These are phyloP conservation scores for Sophora flavescens DNA, from an alignment of 306 rosid species.

Conservation along the genomic window DNA sequence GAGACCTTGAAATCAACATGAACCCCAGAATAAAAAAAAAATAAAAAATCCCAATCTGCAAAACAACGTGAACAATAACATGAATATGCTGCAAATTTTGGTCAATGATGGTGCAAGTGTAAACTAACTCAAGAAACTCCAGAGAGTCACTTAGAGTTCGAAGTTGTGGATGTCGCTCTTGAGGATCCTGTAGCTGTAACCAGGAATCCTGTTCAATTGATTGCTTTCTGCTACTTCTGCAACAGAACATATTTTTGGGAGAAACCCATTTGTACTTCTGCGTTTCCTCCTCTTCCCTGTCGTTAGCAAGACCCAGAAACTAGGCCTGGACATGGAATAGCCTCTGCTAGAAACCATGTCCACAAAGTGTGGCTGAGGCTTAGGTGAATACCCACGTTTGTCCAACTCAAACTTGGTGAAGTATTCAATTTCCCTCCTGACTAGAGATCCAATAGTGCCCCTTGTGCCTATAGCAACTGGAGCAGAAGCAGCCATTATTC, in stretches of 20 bases:
- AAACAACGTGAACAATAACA: constrained; percentile 39
- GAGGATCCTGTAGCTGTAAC: constrained; percentile 72
- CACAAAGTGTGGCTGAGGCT: constrained; percentile 48
- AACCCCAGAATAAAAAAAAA: background rate
- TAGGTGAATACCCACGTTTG: constrained; percentile 49
- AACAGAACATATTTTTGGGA: constrained; percentile 65
- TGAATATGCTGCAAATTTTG: constrained; percentile 24
- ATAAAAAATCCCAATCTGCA: background rate
- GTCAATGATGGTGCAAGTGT: constrained; percentile 16
- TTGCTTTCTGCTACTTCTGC: constrained; percentile 59
- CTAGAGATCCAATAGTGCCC: constrained; percentile 84
- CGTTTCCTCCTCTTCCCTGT: constrained; percentile 74
- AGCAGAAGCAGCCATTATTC: constrained; percentile 66
- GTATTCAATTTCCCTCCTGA: constrained; percentile 79
- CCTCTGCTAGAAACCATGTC: constrained; percentile 32
- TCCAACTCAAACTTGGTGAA: constrained; percentile 74
- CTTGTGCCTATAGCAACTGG: constrained; percentile 83
- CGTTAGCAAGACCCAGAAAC: constrained; percentile 66
- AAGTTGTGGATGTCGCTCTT: constrained; percentile 58
- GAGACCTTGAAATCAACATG: constrained; percentile 31
- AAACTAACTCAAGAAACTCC: constrained; percentile 8
- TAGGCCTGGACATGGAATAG: constrained; percentile 48
- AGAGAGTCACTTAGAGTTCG: constrained; percentile 39
- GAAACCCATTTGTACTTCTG: constrained; percentile 45
- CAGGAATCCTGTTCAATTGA: constrained; percentile 57